Base-by-base conservation (phyloP, 805 yeast genomes). In the Wickerhamomyces strasburgensis region DNA sequence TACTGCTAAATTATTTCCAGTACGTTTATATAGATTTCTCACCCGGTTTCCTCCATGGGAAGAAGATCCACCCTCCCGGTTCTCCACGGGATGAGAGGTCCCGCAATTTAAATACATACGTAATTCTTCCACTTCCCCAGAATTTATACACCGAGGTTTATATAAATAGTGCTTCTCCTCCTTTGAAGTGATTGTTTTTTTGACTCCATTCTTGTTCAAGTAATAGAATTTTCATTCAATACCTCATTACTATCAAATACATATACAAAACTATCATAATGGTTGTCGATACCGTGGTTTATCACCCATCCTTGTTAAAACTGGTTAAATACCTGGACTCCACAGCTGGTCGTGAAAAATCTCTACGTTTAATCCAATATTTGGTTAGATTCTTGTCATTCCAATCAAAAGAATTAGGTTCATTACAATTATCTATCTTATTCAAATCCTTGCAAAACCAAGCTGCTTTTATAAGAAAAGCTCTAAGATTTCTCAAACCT, bases 401-500 rank as follows among this genome's bases (percentile, higher is more conserved):
- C 58, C 76, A 78, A 55, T 67, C 75, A 34, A 67, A 68, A 31
- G 72, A 79, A 49, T 63, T 68, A 47, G 86, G 85, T 15, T 74
- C 64, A 53, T 51, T 75, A 19, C 70, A 68, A 36, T 46, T 67
- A 6, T 71, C 80, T 24, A 59, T 61, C 32, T 57, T 72, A 41
- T 70, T 78, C 57, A 72, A 71, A 48, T 65, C 70, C 16, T 59
- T 87, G 44, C 84, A 80, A 62, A 57, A 56, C 31, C 78, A 82
- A 46, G 72, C 86, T 21, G 72, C 85, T 2, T 59, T 80, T 41
- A 70, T 85, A 44, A 78, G 98, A 59, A 90, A 90, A 65, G 80
- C 88, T 16, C 64, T 89, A 67, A 75, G 97, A 54, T 78, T 82
- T 54, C 74, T 87, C 45, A 89, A 88, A 62, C 95, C 95, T 1